Evolutionary conservation across 73 alveolate species (phyloP), one percentile per base, ranked within the genome.

Genomic region (Paramecium sexaurelia): DNA sequence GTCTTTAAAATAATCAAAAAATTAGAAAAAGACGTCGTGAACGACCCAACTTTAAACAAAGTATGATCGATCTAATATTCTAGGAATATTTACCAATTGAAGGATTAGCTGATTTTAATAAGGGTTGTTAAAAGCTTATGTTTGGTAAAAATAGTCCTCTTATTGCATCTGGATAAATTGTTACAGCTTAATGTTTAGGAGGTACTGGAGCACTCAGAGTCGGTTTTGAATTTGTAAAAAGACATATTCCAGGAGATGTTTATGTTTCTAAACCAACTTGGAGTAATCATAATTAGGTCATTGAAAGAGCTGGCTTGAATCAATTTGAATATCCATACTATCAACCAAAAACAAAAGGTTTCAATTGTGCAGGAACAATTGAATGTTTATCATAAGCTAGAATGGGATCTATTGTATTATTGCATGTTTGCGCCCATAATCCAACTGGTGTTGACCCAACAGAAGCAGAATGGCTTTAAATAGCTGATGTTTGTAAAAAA

Each of bases 361-460:
- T 98, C 55, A 98, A 98, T 93, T 93, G 97, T 85, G 97, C 97
- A 26, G 99, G 99, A n/a, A 92, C 96, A 94, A 40, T 91, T 27
- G 92, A 96, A 41, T 94, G 96, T 78, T 68, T 97, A 32, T 78
- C 92, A 55, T 82, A 90, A 55, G 95, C 97, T 33, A 94, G 87
- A 93, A 87, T 87, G 67, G 97, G 97, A 17, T 92, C 99, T 43
- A 92, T 98, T 29, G 96, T 98, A 15, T 93, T 98, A 51, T 94
- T 98, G 78, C 99, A 98, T 87, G 98, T 96, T 51, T 98, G 99
- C 92, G 99, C 99, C 0, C 99, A 98, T 92, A 98, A 98, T 92
- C 99, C 99, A 55, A 98, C 99, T 3, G 99, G 99, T n/a, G 96
- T 92, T 33, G 99, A 98, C 94, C 97, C 98, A 39, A 96, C 97